Conservation (phyloP, 2,329 filamentous ascomycete species). For the Pestalotiopsis sp. region DNA sequence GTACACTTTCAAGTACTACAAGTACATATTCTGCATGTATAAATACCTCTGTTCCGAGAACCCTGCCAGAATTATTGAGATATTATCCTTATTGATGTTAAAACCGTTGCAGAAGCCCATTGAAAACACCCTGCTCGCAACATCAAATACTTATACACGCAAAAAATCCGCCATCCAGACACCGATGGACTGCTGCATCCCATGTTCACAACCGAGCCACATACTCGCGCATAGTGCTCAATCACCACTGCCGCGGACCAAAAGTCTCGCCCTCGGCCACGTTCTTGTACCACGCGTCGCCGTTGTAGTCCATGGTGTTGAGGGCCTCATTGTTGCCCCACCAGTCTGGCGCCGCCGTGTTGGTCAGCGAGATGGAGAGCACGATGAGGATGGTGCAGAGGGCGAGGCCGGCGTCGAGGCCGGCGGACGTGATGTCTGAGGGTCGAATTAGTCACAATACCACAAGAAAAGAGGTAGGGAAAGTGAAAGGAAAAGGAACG, state of each 20-base stretch:
- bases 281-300: constrained; percentile 34
- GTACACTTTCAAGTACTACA: too few species aligned
- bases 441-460: background rate
- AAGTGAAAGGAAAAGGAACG: background rate
- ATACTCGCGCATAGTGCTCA: background rate
- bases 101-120: too few species aligned
- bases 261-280: constrained; percentile 41
- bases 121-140: too few species aligned
- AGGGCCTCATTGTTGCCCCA: constrained; percentile 43
- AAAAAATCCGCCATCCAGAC: too few species aligned
- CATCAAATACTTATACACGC: too few species aligned
- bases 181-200: too few species aligned
- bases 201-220: background rate
- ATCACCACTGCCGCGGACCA: constrained; percentile 37
- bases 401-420: constrained; percentile 51
- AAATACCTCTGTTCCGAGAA: too few species aligned
- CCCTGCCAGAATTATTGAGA: too few species aligned
- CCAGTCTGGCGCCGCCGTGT: constrained; percentile 43
- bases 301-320: constrained; percentile 40
- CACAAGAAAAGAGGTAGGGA: background rate
- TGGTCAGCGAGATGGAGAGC: constrained; percentile 39
- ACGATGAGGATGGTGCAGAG: constrained; percentile 55
- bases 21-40: too few species aligned
- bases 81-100: too few species aligned
- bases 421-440: constrained; percentile 47